Percentiles rank a stretch among this genome's conserved stretches.
These are phyloP conservation scores for Talaromyces proteolyticus DNA, from an alignment of 495 filamentous ascomycete species.

Conservation along the genomic window DNA sequence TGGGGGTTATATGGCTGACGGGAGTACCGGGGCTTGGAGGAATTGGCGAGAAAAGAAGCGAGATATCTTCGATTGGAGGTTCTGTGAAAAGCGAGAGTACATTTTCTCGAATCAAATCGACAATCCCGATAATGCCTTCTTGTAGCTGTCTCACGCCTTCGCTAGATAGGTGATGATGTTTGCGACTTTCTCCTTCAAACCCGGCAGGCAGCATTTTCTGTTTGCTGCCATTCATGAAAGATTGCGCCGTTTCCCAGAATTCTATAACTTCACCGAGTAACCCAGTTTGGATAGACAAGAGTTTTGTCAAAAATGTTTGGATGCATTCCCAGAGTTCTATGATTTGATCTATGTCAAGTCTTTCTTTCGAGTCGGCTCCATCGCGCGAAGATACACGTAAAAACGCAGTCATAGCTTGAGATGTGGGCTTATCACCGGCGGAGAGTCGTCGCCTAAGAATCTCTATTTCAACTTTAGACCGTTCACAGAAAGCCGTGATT, in stretches of 20 bases:
- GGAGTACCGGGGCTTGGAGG: slow-evolving; percentile 68
- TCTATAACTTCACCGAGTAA: slow-evolving; percentile 84
- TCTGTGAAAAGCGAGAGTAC: slow-evolving; percentile 81
- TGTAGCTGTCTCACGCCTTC: slow-evolving; percentile 67
- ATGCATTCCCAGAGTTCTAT: slow-evolving; percentile 89
- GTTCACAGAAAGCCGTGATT: slow-evolving; percentile 70
- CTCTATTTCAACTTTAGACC: slow-evolving; percentile 85
- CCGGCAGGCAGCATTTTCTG: slow-evolving; percentile 77
- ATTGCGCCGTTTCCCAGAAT: slow-evolving; percentile 89
- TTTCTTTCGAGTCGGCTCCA: slow-evolving; percentile 42
- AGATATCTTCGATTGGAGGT: slow-evolving; percentile 84
- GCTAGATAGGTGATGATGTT: slow-evolving; percentile 75
- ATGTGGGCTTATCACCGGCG: slow-evolving; percentile 61
- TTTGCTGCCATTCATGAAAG: slow-evolving; percentile 81
- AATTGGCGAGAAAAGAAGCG: slow-evolving; percentile 73
- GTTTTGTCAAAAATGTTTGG: slow-evolving; percentile 57
- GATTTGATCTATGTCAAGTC: slow-evolving; percentile 67
- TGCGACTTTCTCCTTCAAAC: slow-evolving; percentile 74
- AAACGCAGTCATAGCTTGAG: slow-evolving; percentile 62
- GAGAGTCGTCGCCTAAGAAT: slow-evolving; percentile 76
- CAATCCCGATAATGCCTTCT: slow-evolving; percentile 70
- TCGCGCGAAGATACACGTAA: slow-evolving; percentile 65
- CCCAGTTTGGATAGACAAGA: slow-evolving; percentile 67
- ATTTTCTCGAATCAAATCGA: slow-evolving; percentile 73
- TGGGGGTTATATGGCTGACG: slow-evolving; percentile 40